A percentile compares a stretch with the other conserved stretches of the same genome.
Conservation (phyloP, 2,329 filamentous ascomycete genomes). For the Sporothrix pallida region DNA sequence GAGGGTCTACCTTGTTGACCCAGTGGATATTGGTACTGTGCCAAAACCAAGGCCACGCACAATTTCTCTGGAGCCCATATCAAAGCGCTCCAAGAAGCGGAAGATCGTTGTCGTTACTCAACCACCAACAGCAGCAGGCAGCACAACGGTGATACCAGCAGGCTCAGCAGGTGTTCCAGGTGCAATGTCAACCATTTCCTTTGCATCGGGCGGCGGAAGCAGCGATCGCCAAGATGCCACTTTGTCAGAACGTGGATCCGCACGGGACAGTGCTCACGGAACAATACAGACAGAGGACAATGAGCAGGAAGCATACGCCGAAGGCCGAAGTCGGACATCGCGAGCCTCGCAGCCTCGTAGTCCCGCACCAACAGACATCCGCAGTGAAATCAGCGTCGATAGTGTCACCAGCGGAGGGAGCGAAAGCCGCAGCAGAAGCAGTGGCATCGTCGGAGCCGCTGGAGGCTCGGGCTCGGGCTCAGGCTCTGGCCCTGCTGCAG, state of each 20-base stretch:
- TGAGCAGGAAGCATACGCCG: constrained; percentile 15
- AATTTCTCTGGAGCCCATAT: constrained; percentile 86
- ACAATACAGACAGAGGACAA: constrained; percentile 19
- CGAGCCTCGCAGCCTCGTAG: constrained; percentile 40
- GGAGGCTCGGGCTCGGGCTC: constrained; percentile 6
- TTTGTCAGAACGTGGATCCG: constrained; percentile 48
- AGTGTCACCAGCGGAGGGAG: constrained; percentile 70
- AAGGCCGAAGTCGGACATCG: neutral
- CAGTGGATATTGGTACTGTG: constrained; percentile 81
- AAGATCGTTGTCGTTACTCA: constrained; percentile 57
- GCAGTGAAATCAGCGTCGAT: constrained; percentile 74
- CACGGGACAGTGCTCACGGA: constrained; percentile 34
- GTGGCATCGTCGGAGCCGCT: neutral
- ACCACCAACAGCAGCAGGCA: constrained; percentile 37
- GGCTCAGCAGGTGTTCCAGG: neutral
- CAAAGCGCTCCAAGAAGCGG: constrained; percentile 70
- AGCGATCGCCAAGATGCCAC: constrained; percentile 44
- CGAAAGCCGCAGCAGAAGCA: constrained; percentile 28
- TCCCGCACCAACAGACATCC: constrained; percentile 58
- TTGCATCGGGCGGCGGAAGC: constrained; percentile 32
- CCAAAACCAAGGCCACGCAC: constrained; percentile 76
- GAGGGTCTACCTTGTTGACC: constrained; percentile 79
- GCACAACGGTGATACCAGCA: constrained; percentile 5
- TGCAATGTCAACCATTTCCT: constrained; percentile 38
- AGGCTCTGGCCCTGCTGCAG: constrained; percentile 2